Evolutionary conservation across 2,329 filamentous ascomycete species (phyloP).

Genomic region (Curvularia verruculosa): DNA sequence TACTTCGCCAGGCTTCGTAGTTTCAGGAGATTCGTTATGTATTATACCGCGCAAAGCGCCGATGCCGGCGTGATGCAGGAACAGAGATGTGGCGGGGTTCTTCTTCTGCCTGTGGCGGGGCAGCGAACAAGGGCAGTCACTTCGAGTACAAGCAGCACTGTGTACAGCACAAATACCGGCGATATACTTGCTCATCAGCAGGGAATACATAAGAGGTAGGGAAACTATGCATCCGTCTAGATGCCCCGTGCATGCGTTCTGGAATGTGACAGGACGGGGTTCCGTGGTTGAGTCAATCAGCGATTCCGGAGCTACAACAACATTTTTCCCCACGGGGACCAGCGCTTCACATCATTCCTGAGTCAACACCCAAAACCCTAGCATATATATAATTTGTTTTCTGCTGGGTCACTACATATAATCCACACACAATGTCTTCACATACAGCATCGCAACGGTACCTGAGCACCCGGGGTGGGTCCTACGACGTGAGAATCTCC

Average conservation of each 20-base stretch:
- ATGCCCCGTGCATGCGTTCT: constrained; percentile 11
- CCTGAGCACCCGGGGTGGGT: constrained; percentile 67
- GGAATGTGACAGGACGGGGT: constrained; percentile 13
- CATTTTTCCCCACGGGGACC: constrained; percentile 35
- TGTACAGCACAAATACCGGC: constrained; percentile 1
- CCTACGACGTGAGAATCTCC: constrained; percentile 60
- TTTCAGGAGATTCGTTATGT: too few relatives aligned
- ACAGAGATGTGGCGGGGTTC: constrained; percentile 15
- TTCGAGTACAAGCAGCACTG: constrained; percentile 2
- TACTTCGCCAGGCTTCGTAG: too few relatives aligned
- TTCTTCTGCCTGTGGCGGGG: constrained; percentile 10
- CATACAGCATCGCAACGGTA: constrained; percentile 65
- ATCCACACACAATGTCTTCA: constrained; percentile 47
- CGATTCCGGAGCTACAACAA: constrained; percentile 37
- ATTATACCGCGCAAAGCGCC: constrained; percentile 3
- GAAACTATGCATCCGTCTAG: constrained; percentile 1
- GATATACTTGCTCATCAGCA: not conserved
- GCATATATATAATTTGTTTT: constrained; percentile 12
- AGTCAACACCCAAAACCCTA: constrained; percentile 8
- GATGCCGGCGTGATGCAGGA: constrained; percentile 18
- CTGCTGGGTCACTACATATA: constrained; percentile 10
- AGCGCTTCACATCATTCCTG: constrained; percentile 5
- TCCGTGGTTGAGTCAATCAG: constrained; percentile 29
- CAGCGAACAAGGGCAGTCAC: constrained; percentile 6
- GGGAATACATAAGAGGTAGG: too few relatives aligned